These are phyloP conservation scores for Flaveria trinervia DNA, from an alignment of 129 eudicot genomes.

Conservation along the genomic window DNA sequence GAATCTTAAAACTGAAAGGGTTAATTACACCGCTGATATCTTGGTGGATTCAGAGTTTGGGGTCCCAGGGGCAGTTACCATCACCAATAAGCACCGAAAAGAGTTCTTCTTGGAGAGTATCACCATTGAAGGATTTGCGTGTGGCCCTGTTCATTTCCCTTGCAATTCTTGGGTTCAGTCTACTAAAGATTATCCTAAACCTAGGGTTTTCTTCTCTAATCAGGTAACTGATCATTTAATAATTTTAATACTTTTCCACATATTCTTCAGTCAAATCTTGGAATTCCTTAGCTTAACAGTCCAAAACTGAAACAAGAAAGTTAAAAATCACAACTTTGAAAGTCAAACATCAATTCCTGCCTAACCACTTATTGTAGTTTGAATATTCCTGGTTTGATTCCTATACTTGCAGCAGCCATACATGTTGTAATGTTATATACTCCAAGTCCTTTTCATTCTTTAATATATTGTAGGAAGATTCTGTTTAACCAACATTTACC, in stretches of 20 bases:
- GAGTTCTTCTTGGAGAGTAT: constrained; percentile 83
- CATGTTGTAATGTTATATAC: not conserved
- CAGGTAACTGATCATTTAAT: constrained; percentile 50
- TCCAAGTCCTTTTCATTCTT: not conserved
- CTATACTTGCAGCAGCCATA: not conserved
- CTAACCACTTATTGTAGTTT: not conserved
- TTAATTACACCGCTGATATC: constrained; percentile 77
- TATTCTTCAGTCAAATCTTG: constrained; percentile 24
- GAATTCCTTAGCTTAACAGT: constrained; percentile 18
- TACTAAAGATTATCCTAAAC: constrained; percentile 62
- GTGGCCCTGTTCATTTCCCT: constrained; percentile 94
- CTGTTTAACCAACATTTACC: not conserved
- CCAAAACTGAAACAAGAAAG: constrained; percentile 27
- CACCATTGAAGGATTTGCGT: constrained; percentile 90
- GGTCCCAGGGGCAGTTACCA: constrained; percentile 81
- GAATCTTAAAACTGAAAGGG: constrained; percentile 69
- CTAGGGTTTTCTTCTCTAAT: constrained; percentile 81
- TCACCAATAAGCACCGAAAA: constrained; percentile 72
- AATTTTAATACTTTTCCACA: constrained; percentile 7
- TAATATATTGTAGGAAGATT: not conserved
- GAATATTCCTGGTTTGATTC: constrained; percentile 28
- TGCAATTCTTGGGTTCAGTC: constrained; percentile 98
- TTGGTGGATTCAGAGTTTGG: constrained; percentile 85
- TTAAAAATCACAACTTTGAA: constrained; percentile 23
- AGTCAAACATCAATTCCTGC: constrained; percentile 30